These are phyloP conservation scores for Ligustrum vulgare DNA, from an alignment of 257 asterid species.

Conservation along the genomic window DNA sequence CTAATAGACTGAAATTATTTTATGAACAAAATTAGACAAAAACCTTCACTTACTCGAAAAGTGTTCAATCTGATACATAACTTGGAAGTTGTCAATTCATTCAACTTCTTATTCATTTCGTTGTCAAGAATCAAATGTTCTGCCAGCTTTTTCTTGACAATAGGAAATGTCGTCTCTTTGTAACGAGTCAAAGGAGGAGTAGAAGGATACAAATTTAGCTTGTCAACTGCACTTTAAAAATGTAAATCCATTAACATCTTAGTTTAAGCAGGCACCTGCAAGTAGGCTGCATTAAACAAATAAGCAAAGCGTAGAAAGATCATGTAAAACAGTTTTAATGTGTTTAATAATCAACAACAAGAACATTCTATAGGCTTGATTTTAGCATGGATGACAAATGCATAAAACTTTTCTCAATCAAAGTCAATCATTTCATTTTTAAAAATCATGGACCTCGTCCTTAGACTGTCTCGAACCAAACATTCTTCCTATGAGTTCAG, in stretches of 20 bases:
- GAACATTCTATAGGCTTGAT: constrained; percentile 8
- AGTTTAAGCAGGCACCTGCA: constrained; percentile 16
- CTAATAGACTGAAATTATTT: background rate
- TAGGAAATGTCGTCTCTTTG: constrained; percentile 84
- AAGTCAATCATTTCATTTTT: background rate
- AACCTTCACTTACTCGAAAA: constrained; percentile 64
- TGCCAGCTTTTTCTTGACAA: constrained; percentile 64
- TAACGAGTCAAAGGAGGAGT: constrained; percentile 90
- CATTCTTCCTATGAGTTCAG: constrained; percentile 5
- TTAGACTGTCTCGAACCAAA: constrained; percentile 4
- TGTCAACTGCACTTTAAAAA: constrained; percentile 65
- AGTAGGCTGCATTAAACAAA: constrained; percentile 12
- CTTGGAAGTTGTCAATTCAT: constrained; percentile 72
- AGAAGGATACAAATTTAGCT: constrained; percentile 70
- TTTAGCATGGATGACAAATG: background rate
- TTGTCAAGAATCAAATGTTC: constrained; percentile 60
- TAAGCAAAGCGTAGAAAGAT: constrained; percentile 6
- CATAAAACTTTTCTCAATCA: background rate
- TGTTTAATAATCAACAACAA: constrained; percentile 17
- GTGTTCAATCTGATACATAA: constrained; percentile 90
- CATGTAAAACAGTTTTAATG: background rate
- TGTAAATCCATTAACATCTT: constrained; percentile 24
- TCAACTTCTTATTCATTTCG: constrained; percentile 58
- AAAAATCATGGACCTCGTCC: background rate
- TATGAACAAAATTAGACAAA: constrained; percentile 27